A percentile compares a stretch with the other conserved stretches of the same genome.
These are phyloP conservation scores for Ilex paraguariensis DNA, from an alignment of 305 asterid genomes.

Conservation along the genomic window DNA sequence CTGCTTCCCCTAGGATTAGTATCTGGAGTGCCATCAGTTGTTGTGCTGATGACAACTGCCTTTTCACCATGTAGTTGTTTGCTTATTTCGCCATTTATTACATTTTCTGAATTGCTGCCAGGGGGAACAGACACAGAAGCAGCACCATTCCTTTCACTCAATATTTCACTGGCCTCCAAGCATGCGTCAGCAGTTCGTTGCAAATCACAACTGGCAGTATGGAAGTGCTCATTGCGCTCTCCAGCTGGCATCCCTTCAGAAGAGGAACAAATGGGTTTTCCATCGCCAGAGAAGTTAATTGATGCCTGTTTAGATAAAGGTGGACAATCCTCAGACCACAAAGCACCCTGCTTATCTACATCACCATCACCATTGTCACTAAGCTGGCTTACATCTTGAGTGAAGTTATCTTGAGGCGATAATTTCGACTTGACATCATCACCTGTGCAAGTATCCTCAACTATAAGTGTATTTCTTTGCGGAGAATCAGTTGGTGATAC, in stretches of 20 bases:
- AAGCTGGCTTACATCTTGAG: slow-evolving; percentile 15
- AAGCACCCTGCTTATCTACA: slow-evolving; percentile 28
- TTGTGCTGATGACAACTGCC: slow-evolving; percentile 13
- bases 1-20: slow-evolving; percentile 20
- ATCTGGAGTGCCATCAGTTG: slow-evolving; percentile 17
- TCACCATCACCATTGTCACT: slow-evolving; percentile 21
- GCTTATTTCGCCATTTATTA: slow-evolving; percentile 24
- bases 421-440: slow-evolving; percentile 35
- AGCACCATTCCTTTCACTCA: slow-evolving; percentile 18
- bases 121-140: slow-evolving; percentile 10
- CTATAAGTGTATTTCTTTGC: slow-evolving; percentile 29
- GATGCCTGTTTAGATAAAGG: slow-evolving; percentile 22
- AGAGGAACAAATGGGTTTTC: slow-evolving; percentile 21
- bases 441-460: slow-evolving; percentile 27
- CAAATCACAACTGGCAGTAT: slow-evolving; percentile 22
- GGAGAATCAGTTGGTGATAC: slow-evolving; percentile 37
- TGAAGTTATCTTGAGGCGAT: slow-evolving; percentile 19
- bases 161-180: slow-evolving; percentile 24
- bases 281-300: slow-evolving; percentile 24
- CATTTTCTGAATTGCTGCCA: slow-evolving; percentile 23
- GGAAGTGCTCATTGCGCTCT: slow-evolving; percentile 21
- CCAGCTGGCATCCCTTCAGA: slow-evolving; percentile 29
- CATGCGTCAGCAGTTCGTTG: slow-evolving; percentile 22
- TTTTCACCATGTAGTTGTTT: slow-evolving; percentile 26
- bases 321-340: slow-evolving; percentile 27